Evolutionary conservation across 768 basidiomycete species (phyloP), one percentile per base, ranked within the genome.

Genomic region (Collybia sp.): DNA sequence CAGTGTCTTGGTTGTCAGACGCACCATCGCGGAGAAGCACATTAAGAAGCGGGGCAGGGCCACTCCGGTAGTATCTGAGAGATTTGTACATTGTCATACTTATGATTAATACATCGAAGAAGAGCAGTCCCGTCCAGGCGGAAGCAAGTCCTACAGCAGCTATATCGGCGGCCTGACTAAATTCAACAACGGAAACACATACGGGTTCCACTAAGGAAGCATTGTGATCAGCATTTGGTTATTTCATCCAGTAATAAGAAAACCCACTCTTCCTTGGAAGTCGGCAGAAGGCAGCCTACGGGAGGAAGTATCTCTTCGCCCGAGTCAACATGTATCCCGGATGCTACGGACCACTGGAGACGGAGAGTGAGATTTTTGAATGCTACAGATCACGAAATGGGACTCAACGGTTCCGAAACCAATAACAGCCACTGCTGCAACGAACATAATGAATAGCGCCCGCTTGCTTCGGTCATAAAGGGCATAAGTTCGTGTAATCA

Each of bases 21-120:
- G 18, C 44, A 72, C 73, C 73, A 52, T 76, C 73, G 12, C 72
- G 65, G 15, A 73, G 48, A n/a, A 76, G 51, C n/a, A 69, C 45
- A 30, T 52, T 43, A 30, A 70, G 40, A 30, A 75, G 52, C 2
- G 51, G 54, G 2, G 53, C 45, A 12, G 54, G 44, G 12, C 54
- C 50, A 13, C 52, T 47, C 6, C 56, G 53, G 20, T 47, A 54
- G 20, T 55, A 50, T n/a, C 44, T 46, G 20, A 69, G 45, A 2
- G 69, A 65, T 43, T 69, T 68, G 43, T 59, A 65, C 6, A 72
- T 33, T 1, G 73, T 75, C 57, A 76, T 61, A 25, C 45, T 42
- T 46, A 74, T 72, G 0, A 75, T 67, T 12, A 68, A 42, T n/a
- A 66, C 42, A 51, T 75, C 73, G 45, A 73, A 70, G 2, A 60